A percentile compares a stretch with the other conserved stretches of the same genome.
These are phyloP conservation scores for Kwoniella shandongensis DNA, from an alignment of 768 basidiomycete genomes.

Conservation along the genomic window DNA sequence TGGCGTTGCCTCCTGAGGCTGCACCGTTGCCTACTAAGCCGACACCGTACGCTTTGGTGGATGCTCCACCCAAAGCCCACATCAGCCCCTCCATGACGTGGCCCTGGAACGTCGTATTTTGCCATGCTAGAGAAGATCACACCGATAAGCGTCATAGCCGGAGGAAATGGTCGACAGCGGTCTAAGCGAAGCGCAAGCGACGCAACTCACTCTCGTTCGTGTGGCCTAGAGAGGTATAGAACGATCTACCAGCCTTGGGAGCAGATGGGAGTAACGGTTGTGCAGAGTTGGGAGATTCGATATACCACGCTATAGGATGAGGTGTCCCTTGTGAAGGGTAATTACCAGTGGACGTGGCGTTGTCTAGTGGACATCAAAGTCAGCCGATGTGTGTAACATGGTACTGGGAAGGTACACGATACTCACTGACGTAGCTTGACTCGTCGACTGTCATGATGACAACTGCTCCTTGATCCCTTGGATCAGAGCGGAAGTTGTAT, in stretches of 20 bases:
- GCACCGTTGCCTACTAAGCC: slow-evolving; percentile 63
- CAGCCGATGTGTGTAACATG: slow-evolving; percentile 18
- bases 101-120: slow-evolving; percentile 68
- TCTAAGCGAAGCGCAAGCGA: neutral
- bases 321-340: slow-evolving; percentile 67
- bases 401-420: neutral
- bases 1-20: neutral
- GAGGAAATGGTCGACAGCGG: neutral
- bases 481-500: slow-evolving; percentile 73
- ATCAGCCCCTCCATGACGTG: slow-evolving; percentile 74
- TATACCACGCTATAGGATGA: slow-evolving; percentile 84
- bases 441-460: slow-evolving; percentile 69
- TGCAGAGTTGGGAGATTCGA: slow-evolving; percentile 70
- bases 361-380: slow-evolving; percentile 51
- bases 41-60: slow-evolving; percentile 67
- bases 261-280: slow-evolving; percentile 53
- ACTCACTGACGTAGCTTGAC: slow-evolving; percentile 62
- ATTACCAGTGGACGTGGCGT: slow-evolving; percentile 54
- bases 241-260: slow-evolving; percentile 67
- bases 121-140: slow-evolving; percentile 24
- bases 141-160: slow-evolving; percentile 1
- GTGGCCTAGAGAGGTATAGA: slow-evolving; percentile 81
- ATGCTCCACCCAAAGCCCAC: slow-evolving; percentile 71
- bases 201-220: slow-evolving; percentile 61
- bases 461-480: slow-evolving; percentile 63